A percentile compares a stretch with the other conserved stretches of the same genome.
Conservation (phyloP, 345 rosid genomes). For the Hypericum androsaemum region DNA sequence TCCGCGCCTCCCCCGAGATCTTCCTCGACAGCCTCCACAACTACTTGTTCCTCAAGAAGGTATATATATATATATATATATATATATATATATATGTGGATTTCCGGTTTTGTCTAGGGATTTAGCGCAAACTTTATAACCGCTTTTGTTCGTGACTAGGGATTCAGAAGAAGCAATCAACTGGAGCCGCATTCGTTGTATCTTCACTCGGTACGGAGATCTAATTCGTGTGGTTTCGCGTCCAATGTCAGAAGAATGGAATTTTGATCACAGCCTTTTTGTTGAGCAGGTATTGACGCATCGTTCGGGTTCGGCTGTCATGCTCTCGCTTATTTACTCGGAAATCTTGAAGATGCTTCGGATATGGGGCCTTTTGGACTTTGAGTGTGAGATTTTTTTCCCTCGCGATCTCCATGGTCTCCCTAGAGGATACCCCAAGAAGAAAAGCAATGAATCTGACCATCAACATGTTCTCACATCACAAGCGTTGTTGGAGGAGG, state of each 20-base stretch:
- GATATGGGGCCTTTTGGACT: conserved; percentile 42
- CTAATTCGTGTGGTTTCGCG: background rate
- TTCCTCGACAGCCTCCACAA: conserved; percentile 43
- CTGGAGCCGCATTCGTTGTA: conserved; percentile 41
- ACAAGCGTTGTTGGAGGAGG: conserved; percentile 38
- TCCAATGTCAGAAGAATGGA: background rate
- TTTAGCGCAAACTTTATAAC: too few relatives aligned
- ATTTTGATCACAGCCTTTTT: conserved; percentile 3
- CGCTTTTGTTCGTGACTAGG: conserved; percentile 21
- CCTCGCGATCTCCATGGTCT: conserved; percentile 43
- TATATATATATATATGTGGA: too few relatives aligned
- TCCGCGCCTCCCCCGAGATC: conserved; percentile 26
- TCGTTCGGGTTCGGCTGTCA: conserved; percentile 48
- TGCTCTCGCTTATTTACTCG: conserved; percentile 48
- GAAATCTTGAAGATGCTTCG: conserved; percentile 59
- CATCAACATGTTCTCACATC: conserved; percentile 43
- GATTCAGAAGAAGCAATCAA: conserved; percentile 37
- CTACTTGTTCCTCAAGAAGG: conserved; percentile 47
- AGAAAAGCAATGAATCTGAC: conserved; percentile 50
- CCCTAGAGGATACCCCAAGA: conserved; percentile 56
- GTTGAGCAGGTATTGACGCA: conserved; percentile 50
- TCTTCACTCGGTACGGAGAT: conserved; percentile 43
- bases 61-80: conserved; percentile 9
- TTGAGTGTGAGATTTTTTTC: conserved; percentile 50
- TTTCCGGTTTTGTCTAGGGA: too few relatives aligned